These are phyloP conservation scores for Termitomyces sp. DNA, from an alignment of 768 basidiomycete species.

Conservation along the genomic window DNA sequence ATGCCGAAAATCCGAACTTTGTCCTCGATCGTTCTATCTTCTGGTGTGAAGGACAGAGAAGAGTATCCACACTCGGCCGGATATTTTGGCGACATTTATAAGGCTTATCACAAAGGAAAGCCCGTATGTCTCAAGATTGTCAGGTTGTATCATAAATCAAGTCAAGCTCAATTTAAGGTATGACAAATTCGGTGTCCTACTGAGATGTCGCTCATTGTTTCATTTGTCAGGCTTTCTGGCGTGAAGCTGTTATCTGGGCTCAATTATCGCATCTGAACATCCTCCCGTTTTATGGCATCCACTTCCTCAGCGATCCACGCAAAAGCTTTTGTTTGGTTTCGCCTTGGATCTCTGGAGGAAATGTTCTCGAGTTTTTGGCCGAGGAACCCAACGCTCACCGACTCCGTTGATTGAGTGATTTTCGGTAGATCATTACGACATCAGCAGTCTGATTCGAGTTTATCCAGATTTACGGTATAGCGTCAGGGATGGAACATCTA, in stretches of 20 bases:
- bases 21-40: slow-evolving; percentile 24
- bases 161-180: slow-evolving; percentile 21
- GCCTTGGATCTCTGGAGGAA: slow-evolving; percentile 36
- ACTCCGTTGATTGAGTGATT: slow-evolving; percentile 2
- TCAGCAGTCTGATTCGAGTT: slow-evolving; percentile 8
- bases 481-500: slow-evolving; percentile 30
- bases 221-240: slow-evolving; percentile 21
- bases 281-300: slow-evolving; percentile 35
- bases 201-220: neutral
- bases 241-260: slow-evolving; percentile 15
- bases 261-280: slow-evolving; percentile 19
- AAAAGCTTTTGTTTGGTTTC: slow-evolving; percentile 31
- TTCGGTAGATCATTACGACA: slow-evolving; percentile 4
- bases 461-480: slow-evolving; percentile 28
- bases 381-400: slow-evolving; percentile 17
- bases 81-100: slow-evolving; percentile 27
- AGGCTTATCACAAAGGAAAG: slow-evolving; percentile 17
- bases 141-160: slow-evolving; percentile 20
- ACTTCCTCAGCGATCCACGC: slow-evolving; percentile 20
- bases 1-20: slow-evolving; percentile 21
- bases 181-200: neutral
- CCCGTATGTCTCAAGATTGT: slow-evolving; percentile 26
- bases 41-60: slow-evolving; percentile 3
- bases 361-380: slow-evolving; percentile 24
- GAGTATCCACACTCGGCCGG: slow-evolving; percentile 17